A percentile compares a stretch with the other conserved stretches of the same genome.
phyloP scores from a whole-genome alignment of 2,329 filamentous ascomycete genomes.

The Bipolaris oryzae region DNA sequence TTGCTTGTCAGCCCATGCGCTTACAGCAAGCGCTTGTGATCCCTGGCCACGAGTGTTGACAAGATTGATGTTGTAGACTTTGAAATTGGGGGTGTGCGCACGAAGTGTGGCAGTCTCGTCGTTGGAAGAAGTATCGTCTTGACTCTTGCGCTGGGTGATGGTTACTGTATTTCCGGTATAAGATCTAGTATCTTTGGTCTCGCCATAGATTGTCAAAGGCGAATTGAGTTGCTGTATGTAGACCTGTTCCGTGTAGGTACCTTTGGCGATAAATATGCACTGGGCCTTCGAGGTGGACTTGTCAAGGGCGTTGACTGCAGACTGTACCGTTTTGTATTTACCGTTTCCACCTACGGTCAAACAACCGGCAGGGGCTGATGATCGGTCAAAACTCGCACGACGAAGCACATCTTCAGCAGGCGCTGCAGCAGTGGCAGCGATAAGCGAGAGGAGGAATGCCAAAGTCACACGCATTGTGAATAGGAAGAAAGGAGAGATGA shows the following conservation, averaged over 20 bases:
- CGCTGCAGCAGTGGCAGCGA: slow-evolving; percentile 28
- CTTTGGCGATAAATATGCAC: slow-evolving; percentile 67
- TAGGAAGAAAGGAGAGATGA: background rate
- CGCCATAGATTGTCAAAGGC: slow-evolving; percentile 63
- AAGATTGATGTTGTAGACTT: slow-evolving; percentile 68
- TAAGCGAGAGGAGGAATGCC: slow-evolving; percentile 29
- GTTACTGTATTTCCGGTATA: slow-evolving; percentile 66
- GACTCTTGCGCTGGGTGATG: slow-evolving; percentile 56
- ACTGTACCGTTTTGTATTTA: slow-evolving; percentile 59
- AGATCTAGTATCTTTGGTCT: slow-evolving; percentile 57
- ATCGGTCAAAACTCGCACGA: slow-evolving; percentile 41
- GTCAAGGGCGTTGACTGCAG: slow-evolving; percentile 65
- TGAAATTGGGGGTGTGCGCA: slow-evolving; percentile 57
- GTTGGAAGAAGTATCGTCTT: slow-evolving; percentile 57
- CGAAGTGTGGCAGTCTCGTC: slow-evolving; percentile 61
- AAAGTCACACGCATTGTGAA: slow-evolving; percentile 26
- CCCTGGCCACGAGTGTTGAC: slow-evolving; percentile 53
- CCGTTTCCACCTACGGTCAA: slow-evolving; percentile 55
- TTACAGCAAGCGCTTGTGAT: slow-evolving; percentile 61
- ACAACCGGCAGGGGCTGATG: slow-evolving; percentile 57
- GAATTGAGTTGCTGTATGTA: slow-evolving; percentile 57
- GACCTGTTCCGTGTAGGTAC: slow-evolving; percentile 67
- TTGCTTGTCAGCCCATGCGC: slow-evolving; percentile 58
- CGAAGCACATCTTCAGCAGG: slow-evolving; percentile 27
- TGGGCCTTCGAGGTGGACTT: slow-evolving; percentile 57